phyloP scores from a whole-genome alignment of 306 rosid genomes.

The Erythrophleum fordii region DNA sequence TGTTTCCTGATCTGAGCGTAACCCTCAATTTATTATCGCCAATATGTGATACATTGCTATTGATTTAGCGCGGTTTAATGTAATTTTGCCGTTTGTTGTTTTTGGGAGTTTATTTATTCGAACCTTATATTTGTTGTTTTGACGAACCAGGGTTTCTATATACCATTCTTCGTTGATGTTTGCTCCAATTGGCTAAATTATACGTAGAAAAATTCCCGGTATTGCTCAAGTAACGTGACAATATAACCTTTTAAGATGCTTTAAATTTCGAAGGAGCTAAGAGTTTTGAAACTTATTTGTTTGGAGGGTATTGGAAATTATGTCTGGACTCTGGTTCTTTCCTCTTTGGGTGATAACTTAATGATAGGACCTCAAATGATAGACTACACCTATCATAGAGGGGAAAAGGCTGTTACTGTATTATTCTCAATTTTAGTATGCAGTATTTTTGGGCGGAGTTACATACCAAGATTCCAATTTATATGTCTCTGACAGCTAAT shows the following conservation, averaged over 20 bases:
- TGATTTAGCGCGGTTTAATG: neutral
- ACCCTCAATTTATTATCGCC: neutral
- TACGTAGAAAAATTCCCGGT: neutral
- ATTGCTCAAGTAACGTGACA: neutral
- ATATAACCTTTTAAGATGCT: neutral
- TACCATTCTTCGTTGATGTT: constrained; percentile 1
- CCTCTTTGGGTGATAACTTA: neutral
- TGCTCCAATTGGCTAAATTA: constrained; percentile 3
- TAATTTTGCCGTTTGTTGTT: neutral
- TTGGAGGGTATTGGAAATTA: neutral
- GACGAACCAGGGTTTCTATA: neutral
- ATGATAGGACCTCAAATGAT: neutral
- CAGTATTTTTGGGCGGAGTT: neutral
- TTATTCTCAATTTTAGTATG: neutral
- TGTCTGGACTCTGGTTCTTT: constrained; percentile 16
- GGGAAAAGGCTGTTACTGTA: neutral
- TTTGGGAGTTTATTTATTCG: neutral
- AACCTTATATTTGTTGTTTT: neutral
- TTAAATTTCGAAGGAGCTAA: neutral
- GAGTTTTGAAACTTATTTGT: constrained; percentile 18
- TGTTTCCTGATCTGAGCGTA: constrained; percentile 30
- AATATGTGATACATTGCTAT: neutral
- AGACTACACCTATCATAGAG: neutral
- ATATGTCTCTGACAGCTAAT: constrained; percentile 15
- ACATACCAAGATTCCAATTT: constrained; percentile 3